Conservation (phyloP, 2,329 filamentous ascomycete species). For the Zymoseptoria tritici region DNA sequence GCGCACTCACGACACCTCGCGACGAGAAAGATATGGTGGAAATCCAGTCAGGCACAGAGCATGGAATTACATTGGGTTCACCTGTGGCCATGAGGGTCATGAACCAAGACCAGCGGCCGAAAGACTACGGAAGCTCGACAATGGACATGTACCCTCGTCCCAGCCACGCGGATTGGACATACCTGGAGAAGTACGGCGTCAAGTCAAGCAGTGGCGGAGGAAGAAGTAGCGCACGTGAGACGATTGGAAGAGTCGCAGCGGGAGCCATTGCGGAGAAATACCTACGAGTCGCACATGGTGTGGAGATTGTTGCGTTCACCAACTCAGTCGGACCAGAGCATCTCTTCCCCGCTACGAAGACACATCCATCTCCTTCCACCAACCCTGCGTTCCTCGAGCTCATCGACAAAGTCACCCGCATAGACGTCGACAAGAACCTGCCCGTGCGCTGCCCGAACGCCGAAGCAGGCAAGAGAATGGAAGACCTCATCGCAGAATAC, state of each 20-base stretch:
- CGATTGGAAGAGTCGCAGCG: conserved; percentile 82
- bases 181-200: conserved; percentile 92
- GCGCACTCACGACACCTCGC: conserved; percentile 79
- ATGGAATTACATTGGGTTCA: conserved; percentile 80
- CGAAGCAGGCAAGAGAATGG: conserved; percentile 62
- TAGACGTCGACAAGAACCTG: conserved; percentile 72
- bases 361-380: conserved; percentile 60
- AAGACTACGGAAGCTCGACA: conserved; percentile 82
- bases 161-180: conserved; percentile 93
- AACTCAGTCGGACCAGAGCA: conserved; percentile 74
- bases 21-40: conserved; percentile 87
- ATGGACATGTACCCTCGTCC: conserved; percentile 90
- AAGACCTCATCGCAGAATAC: conserved; percentile 67
- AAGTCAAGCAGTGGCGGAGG: conserved; percentile 88
- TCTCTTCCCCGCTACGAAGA: conserved; percentile 64
- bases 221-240: conserved; percentile 86
- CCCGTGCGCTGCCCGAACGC: conserved; percentile 79
- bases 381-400: conserved; percentile 75
- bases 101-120: conserved; percentile 88
- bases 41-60: conserved; percentile 89
- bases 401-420: conserved; percentile 62
- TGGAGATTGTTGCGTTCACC: conserved; percentile 89
- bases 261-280: conserved; percentile 93
- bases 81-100: conserved; percentile 80
- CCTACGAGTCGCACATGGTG: conserved; percentile 67